These are phyloP conservation scores for Apiospora aurea DNA, from an alignment of 2,329 filamentous ascomycete species.

Conservation along the genomic window DNA sequence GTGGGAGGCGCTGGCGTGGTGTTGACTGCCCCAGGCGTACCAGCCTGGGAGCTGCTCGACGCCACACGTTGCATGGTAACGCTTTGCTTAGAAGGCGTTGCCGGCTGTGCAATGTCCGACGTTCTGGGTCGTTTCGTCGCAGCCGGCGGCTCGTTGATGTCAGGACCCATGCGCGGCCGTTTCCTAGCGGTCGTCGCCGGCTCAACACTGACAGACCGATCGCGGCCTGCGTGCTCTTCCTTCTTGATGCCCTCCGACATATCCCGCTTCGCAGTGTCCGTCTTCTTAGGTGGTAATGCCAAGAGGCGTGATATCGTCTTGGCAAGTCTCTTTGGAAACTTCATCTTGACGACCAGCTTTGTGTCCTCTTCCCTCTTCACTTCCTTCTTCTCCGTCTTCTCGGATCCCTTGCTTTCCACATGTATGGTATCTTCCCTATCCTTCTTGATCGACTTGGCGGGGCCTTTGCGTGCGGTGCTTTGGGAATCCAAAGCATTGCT, in stretches of 20 bases:
- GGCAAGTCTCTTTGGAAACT: constrained; percentile 55
- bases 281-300: constrained; percentile 50
- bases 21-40: constrained; percentile 57
- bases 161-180: constrained; percentile 51
- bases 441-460: constrained; percentile 44
- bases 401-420: constrained; percentile 42
- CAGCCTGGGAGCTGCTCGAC: constrained; percentile 59
- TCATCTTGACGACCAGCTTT: constrained; percentile 52
- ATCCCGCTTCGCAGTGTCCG: constrained; percentile 47
- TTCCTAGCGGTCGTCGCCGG: constrained; percentile 56
- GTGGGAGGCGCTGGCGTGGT: constrained; percentile 48
- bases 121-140: constrained; percentile 52
- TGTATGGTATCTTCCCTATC: constrained; percentile 31
- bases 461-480: constrained; percentile 45
- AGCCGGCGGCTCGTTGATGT: constrained; percentile 45
- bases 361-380: constrained; percentile 39
- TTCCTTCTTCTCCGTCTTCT: constrained; percentile 39
- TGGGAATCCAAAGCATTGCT: constrained; percentile 43
- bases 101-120: constrained; percentile 52
- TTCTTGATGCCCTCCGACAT: constrained; percentile 42
- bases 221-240: constrained; percentile 39
- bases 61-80: constrained; percentile 61
- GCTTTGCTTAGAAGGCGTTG: constrained; percentile 58
- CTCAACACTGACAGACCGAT: constrained; percentile 53
- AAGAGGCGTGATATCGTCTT: constrained; percentile 56